Percentiles rank a stretch among this genome's conserved stretches.
Evolutionary conservation across 306 rosid species (phyloP).

Genomic region (Cyamopsis tetragonoloba): DNA sequence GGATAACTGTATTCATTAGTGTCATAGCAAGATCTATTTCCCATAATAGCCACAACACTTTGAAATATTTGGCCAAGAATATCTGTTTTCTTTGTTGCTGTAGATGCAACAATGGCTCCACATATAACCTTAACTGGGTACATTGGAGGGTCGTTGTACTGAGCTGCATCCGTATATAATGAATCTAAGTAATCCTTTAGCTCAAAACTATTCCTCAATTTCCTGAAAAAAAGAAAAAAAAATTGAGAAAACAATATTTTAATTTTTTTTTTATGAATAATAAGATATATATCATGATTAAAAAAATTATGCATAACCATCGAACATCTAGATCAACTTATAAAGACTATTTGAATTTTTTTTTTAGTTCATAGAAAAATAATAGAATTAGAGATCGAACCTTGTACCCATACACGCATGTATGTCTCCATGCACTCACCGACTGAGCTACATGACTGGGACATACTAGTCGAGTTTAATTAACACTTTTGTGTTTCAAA

Average conservation of each 20-base stretch:
- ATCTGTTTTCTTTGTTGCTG: conserved; percentile 30
- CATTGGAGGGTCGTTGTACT: conserved; percentile 24
- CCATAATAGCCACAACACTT: conserved; percentile 18
- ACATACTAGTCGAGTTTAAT: too few species aligned
- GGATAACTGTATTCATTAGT: not conserved
- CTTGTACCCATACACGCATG: too few species aligned
- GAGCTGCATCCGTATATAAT: conserved; percentile 19
- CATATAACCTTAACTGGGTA: conserved; percentile 27
- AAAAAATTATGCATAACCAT: too few species aligned
- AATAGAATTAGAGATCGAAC: too few species aligned
- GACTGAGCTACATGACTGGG: too few species aligned
- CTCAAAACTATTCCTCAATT: conserved; percentile 9
- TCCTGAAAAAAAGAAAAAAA: not conserved
- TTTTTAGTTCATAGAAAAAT: too few species aligned
- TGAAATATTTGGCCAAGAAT: conserved; percentile 33
- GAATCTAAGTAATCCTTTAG: conserved; percentile 29
- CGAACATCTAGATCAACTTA: too few species aligned
- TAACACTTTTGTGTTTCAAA: too few species aligned
- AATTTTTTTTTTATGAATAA: too few species aligned
- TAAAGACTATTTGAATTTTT: too few species aligned
- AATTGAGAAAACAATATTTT: not conserved
- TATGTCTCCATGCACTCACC: too few species aligned
- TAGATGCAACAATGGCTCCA: conserved; percentile 35
- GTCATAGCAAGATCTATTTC: conserved; percentile 22
- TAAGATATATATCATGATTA: too few species aligned